Evolutionary conservation across 2,329 filamentous ascomycete genomes (phyloP).

Genomic region (Penicillium olsonii): DNA sequence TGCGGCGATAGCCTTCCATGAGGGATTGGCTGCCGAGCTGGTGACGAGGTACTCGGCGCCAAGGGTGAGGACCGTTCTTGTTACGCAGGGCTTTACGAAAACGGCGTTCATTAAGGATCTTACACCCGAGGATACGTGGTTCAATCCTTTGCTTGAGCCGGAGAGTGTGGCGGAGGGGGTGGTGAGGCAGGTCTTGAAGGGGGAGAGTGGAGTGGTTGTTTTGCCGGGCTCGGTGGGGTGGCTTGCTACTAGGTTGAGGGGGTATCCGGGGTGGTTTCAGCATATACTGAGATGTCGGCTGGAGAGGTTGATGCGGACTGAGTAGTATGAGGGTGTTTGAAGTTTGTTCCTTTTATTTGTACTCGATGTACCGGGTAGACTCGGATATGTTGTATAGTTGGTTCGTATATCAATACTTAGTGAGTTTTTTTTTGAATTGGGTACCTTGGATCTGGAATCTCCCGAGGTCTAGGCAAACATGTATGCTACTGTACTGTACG

Average conservation of each 20-base stretch:
- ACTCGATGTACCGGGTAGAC: no score
- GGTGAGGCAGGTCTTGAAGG: constrained; percentile 60
- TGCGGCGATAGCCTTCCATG: constrained; percentile 67
- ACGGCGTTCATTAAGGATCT: constrained; percentile 63
- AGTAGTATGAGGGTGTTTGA: not conserved
- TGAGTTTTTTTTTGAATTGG: no score
- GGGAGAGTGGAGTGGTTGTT: constrained; percentile 59
- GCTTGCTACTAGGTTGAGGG: constrained; percentile 44
- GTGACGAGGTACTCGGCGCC: constrained; percentile 62
- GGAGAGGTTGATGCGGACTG: constrained; percentile 31
- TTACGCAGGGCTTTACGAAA: constrained; percentile 65
- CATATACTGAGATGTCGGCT: constrained; percentile 49
- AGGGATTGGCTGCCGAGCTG: constrained; percentile 63
- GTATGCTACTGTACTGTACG: no score
- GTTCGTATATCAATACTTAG: no score
- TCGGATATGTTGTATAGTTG: no score
- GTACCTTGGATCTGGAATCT: no score
- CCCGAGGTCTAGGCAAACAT: no score
- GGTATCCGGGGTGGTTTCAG: constrained; percentile 65
- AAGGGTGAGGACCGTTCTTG: constrained; percentile 62
- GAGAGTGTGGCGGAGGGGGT: constrained; percentile 67
- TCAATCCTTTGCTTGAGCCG: constrained; percentile 58
- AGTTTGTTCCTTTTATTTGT: not conserved
- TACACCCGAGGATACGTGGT: constrained; percentile 51
- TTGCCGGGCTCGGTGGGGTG: constrained; percentile 54